Base-by-base conservation (phyloP, 176 grass and related monocot genomes). In the Alopecurus myosuroides region DNA sequence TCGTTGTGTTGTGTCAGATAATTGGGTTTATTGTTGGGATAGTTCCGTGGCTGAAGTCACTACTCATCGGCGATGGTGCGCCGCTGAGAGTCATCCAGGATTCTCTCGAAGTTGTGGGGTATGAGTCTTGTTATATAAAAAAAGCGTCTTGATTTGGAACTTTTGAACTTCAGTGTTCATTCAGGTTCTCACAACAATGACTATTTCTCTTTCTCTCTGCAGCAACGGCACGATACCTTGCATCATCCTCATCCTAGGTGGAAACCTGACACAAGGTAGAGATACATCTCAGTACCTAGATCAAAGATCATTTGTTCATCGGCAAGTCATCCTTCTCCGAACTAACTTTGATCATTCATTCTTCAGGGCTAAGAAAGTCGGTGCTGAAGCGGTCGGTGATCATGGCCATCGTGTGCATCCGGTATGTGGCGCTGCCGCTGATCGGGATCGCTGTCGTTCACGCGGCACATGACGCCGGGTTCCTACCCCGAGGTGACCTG, bases 161-260 rank as follows among this genome's bases (percentile, higher is more conserved):
- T 44, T 9, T 15, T 45, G n/a, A 72, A 18, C 36, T 28, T 48
- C 61, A 65, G n/a, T 28, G 3, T 23, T 28, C 35, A 28, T 69
- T 81, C 67, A 53, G 31, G 34, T n/a, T n/a, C 5, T 57, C 28
- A 6, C 4, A 62, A 11, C 58, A 58, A 36, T 48, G 14, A 35
- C 46, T 22, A 0, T 7, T 34, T 42, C 20, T 57, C 6, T 42
- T 77, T 87, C 10, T n/a, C n/a, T n/a, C n/a, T n/a, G 67, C 93
- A 98, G 96, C 8, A 25, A 92, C 36, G 96, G 91, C 39, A 92
- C 93, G 4, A 87, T 98, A 66, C 96, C 96, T 74, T 93, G 93
- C 74, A 89, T 95, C 82, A 95, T 87, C 63, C 91, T 98, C 10
- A 98, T 98, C 82, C 80, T 98, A 11, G 96, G 93, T 20, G 96